Conservation (phyloP, 2,329 filamentous ascomycete species). For the Fusarium caatingaense region DNA sequence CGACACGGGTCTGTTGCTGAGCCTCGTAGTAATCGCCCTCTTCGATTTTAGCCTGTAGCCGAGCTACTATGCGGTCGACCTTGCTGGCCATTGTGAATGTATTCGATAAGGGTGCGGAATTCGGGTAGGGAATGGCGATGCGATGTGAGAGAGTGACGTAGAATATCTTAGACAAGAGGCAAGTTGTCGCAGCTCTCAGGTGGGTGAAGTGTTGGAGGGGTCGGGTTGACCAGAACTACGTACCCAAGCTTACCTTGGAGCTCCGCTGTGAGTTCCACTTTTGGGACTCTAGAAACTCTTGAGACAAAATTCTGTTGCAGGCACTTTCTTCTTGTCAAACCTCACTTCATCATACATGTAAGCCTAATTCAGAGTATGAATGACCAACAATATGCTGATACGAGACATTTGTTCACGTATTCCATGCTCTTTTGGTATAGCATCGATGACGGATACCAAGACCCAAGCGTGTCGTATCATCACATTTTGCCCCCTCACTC, state of each 20-base stretch:
- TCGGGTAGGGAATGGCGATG: background rate
- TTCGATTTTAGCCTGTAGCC: constrained; percentile 85
- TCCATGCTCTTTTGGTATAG: background rate
- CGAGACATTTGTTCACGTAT: background rate
- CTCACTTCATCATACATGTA: background rate
- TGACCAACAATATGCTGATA: background rate
- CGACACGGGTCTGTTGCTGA: constrained; percentile 96
- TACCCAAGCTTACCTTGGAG: constrained; percentile 24
- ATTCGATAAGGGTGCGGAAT: background rate
- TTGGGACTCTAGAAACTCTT: constrained; percentile 1
- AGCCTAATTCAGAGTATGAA: too few species aligned
- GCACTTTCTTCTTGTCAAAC: background rate
- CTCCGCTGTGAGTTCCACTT: constrained; percentile 22
- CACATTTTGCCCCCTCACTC: background rate
- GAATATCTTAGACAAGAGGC: constrained; percentile 29
- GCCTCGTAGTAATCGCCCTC: constrained; percentile 98
- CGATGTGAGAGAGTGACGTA: constrained; percentile 32
- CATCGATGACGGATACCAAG: background rate
- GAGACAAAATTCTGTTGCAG: background rate
- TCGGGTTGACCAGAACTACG: constrained; percentile 26
- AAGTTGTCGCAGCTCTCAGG: constrained; percentile 27
- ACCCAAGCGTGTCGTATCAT: background rate
- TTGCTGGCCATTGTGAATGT: constrained; percentile 53
- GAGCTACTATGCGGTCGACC: constrained; percentile 64
- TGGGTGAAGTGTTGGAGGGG: constrained; percentile 35